A percentile compares a stretch with the other conserved stretches of the same genome.
phyloP scores from a whole-genome alignment of 345 rosid genomes.

The Hypericum perforatum region DNA sequence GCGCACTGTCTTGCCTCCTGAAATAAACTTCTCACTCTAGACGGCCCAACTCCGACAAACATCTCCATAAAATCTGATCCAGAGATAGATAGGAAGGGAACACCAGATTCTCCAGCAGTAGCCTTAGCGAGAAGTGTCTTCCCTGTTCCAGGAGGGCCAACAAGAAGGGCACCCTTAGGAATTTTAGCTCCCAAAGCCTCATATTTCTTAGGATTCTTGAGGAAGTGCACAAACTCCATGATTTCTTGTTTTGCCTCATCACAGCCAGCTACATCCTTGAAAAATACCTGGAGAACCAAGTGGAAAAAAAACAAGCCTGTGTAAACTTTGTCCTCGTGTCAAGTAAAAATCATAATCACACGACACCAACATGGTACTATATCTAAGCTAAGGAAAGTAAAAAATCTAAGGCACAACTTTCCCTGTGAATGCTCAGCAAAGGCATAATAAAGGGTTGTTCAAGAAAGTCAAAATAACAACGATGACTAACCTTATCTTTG shows the following conservation, averaged over 20 bases:
- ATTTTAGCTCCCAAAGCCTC: constrained; percentile 93
- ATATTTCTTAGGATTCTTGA: constrained; percentile 84
- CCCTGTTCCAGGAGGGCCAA: constrained; percentile 96
- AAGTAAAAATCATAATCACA: no score
- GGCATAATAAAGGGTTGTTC: neutral
- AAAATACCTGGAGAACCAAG: constrained; percentile 42
- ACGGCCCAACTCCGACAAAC: constrained; percentile 99
- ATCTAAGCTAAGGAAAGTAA: no score
- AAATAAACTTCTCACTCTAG: constrained; percentile 89
- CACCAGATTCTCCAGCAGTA: constrained; percentile 92
- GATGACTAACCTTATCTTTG: constrained; percentile 63
- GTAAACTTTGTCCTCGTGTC: neutral
- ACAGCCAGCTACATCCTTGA: constrained; percentile 96
- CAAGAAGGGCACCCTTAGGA: constrained; percentile 91
- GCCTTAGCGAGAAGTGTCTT: constrained; percentile 98
- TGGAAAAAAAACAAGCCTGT: neutral
- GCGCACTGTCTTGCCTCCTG: constrained; percentile 91
- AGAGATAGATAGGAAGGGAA: constrained; percentile 82
- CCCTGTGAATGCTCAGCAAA: no score
- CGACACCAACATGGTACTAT: no score
- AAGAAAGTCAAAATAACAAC: neutral
- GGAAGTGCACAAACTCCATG: constrained; percentile 95
- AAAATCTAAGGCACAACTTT: no score
- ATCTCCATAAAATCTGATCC: constrained; percentile 99
- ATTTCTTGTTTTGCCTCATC: constrained; percentile 98